A percentile compares a stretch with the other conserved stretches of the same genome.
phyloP scores from a whole-genome alignment of 345 rosid species.

The Fremontodendron californicum region DNA sequence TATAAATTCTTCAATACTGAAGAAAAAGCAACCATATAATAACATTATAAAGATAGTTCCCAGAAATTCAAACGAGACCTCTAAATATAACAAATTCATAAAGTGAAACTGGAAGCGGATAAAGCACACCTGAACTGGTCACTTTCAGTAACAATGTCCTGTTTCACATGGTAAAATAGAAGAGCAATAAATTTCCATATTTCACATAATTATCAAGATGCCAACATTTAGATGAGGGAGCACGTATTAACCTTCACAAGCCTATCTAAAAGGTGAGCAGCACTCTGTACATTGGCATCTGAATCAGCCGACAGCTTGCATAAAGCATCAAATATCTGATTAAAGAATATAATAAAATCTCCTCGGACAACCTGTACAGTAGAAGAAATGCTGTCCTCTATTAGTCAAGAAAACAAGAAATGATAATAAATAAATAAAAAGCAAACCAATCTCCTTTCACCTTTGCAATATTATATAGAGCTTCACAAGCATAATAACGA shows the following conservation, averaged over 20 bases:
- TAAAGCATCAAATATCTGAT: slow-evolving; percentile 88
- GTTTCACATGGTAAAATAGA: slow-evolving; percentile 36
- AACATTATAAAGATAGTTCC: slow-evolving; percentile 11
- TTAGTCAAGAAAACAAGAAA: neutral
- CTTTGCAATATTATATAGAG: slow-evolving; percentile 97
- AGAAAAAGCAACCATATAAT: slow-evolving; percentile 19
- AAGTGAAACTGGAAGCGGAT: slow-evolving; percentile 9
- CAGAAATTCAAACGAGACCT: neutral
- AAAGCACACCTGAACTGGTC: slow-evolving; percentile 91
- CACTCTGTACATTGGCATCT: slow-evolving; percentile 96
- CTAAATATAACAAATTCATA: neutral
- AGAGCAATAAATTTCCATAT: slow-evolving; percentile 18
- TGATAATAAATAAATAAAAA: neutral
- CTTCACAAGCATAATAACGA: slow-evolving; percentile 99
- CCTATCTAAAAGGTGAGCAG: slow-evolving; percentile 96
- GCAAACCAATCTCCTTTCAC: slow-evolving; percentile 29
- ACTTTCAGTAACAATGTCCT: slow-evolving; percentile 99
- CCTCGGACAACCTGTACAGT: slow-evolving; percentile 90
- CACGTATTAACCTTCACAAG: slow-evolving; percentile 74
- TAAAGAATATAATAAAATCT: slow-evolving; percentile 89
- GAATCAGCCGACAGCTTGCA: slow-evolving; percentile 98
- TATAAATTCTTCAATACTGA: slow-evolving; percentile 98
- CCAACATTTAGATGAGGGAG: neutral
- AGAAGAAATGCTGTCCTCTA: slow-evolving; percentile 18
- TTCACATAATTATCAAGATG: slow-evolving; percentile 1